Base-by-base conservation (phyloP, 2,329 filamentous ascomycete genomes). In the Cladosporium phlei region DNA sequence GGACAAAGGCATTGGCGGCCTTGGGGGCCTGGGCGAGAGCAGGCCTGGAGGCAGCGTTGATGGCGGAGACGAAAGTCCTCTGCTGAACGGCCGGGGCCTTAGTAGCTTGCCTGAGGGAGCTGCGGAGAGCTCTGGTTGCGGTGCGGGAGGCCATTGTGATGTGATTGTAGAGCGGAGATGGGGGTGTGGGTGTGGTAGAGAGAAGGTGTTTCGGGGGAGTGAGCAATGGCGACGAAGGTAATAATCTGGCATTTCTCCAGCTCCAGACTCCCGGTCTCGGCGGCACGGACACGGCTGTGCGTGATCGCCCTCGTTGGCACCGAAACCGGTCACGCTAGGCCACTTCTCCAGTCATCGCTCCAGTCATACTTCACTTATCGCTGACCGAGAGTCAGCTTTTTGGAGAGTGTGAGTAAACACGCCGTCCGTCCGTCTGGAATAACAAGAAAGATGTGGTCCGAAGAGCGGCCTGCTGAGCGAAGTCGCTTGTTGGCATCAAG, bases 61-160 rank as follows among this genome's bases (percentile, higher is more conserved):
- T 69, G 52, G 78, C 76, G 55, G 77, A 74, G 56, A 80, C 68
- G 62, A 82, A 78, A 52, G 78, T 77, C 64, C 78, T 76, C 60
- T 72, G 73, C 64, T 76, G 73, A 46, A 73, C 66, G 52, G 69
- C 67, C 47, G 71, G 69, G 49, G 71, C 67, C 51, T 60, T 61
- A 67, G 79, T 67, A 32, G 42, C 32, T 70, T 79, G 74, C 69
- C 75, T 73, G 66, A 76, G 65, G 64, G 74, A 72, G 59, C 70
- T 66, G 64, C 78, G 77, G 62, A 82, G 71, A 66, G 78, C 78
- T 69, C 77, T 73, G 67, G 71, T 71, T 78, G 75, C 88, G 77
- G 74, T 81, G 73, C 85, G 79, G 64, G 86, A 86, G 69, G 86
- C 85, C 86, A 91, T 90, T 74, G 69, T 59, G 53, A 24, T 38